Conservation (phyloP, 1,284 basidiomycete species). For the Ustilago curta region DNA sequence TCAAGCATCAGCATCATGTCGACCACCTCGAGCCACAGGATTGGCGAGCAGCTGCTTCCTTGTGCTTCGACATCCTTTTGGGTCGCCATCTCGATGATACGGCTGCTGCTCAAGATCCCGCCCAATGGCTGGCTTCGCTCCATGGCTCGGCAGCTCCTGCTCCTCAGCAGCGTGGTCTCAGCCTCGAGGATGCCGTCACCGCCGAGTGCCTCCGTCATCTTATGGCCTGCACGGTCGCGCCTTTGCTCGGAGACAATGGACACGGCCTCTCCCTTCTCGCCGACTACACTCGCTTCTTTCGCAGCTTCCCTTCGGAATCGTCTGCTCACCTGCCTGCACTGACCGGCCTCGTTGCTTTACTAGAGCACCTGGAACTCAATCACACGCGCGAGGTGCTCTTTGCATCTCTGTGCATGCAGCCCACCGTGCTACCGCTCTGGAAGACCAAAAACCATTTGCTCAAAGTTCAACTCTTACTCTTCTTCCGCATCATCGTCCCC, state of each 20-base stretch:
- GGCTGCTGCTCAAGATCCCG: background rate
- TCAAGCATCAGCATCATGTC: conserved; percentile 80
- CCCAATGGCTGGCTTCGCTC: conserved; percentile 22
- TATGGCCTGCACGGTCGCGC: conserved; percentile 39
- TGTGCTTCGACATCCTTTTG: conserved; percentile 74
- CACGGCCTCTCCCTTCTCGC: conserved; percentile 42
- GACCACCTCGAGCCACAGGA: conserved; percentile 77
- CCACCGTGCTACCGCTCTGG: conserved; percentile 33
- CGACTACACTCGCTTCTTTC: conserved; percentile 50
- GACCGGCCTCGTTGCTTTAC: conserved; percentile 44
- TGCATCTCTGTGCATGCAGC: conserved; percentile 28
- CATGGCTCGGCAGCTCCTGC: background rate
- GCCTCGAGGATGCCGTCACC: conserved; percentile 50
- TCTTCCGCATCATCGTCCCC: conserved; percentile 42
- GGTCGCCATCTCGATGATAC: conserved; percentile 31
- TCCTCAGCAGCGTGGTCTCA: conserved; percentile 23
- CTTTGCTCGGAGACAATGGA: conserved; percentile 28
- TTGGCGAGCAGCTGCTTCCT: conserved; percentile 79
- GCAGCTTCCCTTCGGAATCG: conserved; percentile 37
- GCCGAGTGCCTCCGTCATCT: conserved; percentile 51
- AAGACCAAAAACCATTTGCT: conserved; percentile 46
- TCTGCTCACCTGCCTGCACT: conserved; percentile 54
- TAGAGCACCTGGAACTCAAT: conserved; percentile 56
- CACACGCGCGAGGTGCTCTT: conserved; percentile 23
- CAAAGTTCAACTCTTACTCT: conserved; percentile 56